Conservation (phyloP, 192 early-diverging fungal genomes). For the Mortierella hygrophila region DNA sequence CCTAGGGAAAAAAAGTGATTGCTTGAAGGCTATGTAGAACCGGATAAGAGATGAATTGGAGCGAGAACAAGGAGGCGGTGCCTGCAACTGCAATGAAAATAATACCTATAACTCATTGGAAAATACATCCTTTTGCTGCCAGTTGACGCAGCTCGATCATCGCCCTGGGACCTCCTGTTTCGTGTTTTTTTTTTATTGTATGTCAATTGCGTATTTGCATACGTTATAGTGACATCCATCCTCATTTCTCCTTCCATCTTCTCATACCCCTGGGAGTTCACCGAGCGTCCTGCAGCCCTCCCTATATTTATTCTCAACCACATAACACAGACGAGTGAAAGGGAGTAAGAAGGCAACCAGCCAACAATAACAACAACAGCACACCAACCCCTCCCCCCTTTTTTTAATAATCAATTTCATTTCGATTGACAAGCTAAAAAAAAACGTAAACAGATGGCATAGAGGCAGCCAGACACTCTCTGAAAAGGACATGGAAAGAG, state of each 20-base stretch:
- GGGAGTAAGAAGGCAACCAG: not conserved
- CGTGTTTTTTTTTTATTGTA: not conserved
- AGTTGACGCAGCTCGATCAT: no score
- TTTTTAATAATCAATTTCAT: slow-evolving; percentile 6
- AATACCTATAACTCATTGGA: not conserved
- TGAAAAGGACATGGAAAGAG: not conserved
- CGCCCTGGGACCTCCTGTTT: not conserved
- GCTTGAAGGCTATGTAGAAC: not conserved
- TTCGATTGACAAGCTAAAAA: slow-evolving; percentile 6
- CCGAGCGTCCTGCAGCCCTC: not conserved
- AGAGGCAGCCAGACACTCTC: not conserved
- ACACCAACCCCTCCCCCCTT: not conserved
- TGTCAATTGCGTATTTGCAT: not conserved
- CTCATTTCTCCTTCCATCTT: not conserved
- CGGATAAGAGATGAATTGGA: not conserved
- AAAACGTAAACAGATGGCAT: not conserved
- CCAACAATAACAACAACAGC: not conserved
- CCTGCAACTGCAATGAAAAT: not conserved
- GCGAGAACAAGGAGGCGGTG: not conserved
- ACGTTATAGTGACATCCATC: not conserved
- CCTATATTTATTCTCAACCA: not conserved
- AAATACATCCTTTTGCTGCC: no score
- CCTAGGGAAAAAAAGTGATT: not conserved
- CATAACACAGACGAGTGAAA: not conserved
- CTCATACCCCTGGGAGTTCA: not conserved